Evolutionary conservation across 306 rosid species (phyloP).

Genomic region (Leucaena leucocephala): DNA sequence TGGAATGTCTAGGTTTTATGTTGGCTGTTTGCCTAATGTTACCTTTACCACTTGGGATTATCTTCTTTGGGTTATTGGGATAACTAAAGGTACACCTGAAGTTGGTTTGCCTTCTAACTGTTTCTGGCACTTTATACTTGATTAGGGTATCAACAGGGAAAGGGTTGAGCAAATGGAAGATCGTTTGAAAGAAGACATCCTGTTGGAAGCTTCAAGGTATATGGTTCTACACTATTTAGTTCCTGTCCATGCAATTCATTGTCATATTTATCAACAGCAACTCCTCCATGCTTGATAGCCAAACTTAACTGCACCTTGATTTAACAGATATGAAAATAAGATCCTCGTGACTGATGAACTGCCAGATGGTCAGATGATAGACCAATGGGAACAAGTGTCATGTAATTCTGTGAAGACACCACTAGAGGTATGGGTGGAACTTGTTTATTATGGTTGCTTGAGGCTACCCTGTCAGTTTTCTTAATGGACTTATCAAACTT

Average conservation of each 20-base stretch:
- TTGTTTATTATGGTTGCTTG: constrained; percentile 27
- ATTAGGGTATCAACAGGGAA: constrained; percentile 82
- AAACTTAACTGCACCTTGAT: constrained; percentile 43
- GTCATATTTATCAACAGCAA: not conserved
- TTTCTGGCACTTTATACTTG: constrained; percentile 31
- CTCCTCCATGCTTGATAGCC: constrained; percentile 32
- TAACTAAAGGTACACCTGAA: constrained; percentile 16
- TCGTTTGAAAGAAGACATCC: constrained; percentile 79
- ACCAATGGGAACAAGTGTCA: constrained; percentile 91
- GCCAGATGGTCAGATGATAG: constrained; percentile 98
- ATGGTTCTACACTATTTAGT: not conserved
- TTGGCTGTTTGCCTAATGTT: constrained; percentile 3
- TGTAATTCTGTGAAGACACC: constrained; percentile 79
- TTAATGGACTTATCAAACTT: constrained; percentile 28
- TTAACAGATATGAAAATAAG: constrained; percentile 79
- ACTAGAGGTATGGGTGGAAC: constrained; percentile 61
- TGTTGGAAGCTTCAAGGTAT: constrained; percentile 85
- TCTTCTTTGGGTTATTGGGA: constrained; percentile 33
- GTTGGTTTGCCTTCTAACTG: constrained; percentile 5
- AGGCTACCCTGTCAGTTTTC: constrained; percentile 25
- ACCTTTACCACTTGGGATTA: not conserved
- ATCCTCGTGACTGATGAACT: constrained; percentile 96
- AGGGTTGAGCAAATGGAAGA: constrained; percentile 94
- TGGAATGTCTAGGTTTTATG: constrained; percentile 5
- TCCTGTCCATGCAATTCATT: not conserved